These are phyloP conservation scores for Dimocarpus longan DNA, from an alignment of 345 rosid genomes.

Conservation along the genomic window DNA sequence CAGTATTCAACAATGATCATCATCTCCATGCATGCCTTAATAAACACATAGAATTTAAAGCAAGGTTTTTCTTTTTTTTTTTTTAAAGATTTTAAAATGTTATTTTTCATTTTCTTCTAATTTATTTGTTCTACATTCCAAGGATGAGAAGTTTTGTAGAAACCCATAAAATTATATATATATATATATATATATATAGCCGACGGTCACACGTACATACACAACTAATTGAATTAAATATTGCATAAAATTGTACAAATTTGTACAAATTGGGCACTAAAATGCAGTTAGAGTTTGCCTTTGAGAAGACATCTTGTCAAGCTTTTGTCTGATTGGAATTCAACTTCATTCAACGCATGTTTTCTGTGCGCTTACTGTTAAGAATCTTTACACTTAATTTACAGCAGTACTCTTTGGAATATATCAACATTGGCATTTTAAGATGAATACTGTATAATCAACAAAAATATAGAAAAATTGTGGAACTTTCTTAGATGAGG, in stretches of 20 bases:
- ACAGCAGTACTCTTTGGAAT: too few relatives aligned
- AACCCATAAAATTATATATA: background rate
- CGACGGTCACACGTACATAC: background rate
- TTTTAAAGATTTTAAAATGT: background rate
- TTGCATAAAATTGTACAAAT: background rate
- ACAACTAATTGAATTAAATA: background rate
- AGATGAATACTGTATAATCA: too few relatives aligned
- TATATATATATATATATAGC: too few relatives aligned
- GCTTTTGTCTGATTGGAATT: constrained; percentile 1
- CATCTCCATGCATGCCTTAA: background rate
- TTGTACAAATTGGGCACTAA: too few relatives aligned
- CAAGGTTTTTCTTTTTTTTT: background rate
- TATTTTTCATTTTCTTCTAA: background rate
- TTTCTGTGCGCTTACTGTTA: background rate
- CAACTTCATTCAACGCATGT: constrained; percentile 11
- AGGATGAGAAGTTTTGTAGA: background rate
- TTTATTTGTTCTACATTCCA: too few relatives aligned
- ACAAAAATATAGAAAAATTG: too few relatives aligned
- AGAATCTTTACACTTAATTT: constrained; percentile 1
- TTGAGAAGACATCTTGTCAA: background rate
- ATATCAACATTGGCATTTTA: background rate
- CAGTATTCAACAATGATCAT: background rate
- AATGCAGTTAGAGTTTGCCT: background rate
- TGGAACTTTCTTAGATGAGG: too few relatives aligned
- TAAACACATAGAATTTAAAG: background rate